phyloP scores from a whole-genome alignment of 2,329 filamentous ascomycete genomes.

The Neofusicoccum umdonicola region DNA sequence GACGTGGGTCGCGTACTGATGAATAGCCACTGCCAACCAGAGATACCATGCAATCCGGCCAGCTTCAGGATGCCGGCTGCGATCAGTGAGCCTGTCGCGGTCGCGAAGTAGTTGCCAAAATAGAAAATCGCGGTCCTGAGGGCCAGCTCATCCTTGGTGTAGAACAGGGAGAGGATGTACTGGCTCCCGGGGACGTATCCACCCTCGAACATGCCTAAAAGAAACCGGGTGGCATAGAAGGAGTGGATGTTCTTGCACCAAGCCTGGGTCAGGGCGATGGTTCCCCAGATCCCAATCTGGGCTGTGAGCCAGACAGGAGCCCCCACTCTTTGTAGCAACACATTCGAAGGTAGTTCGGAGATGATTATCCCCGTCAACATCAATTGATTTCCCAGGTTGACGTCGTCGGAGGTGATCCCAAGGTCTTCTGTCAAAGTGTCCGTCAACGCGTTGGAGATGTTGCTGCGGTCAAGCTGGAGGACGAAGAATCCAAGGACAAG shows the following conservation, averaged over 20 bases:
- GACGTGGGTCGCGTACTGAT: background rate
- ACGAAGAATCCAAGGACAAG: slow-evolving; percentile 36
- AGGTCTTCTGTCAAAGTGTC: slow-evolving; percentile 30
- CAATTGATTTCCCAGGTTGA: slow-evolving; percentile 33
- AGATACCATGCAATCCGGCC: slow-evolving; percentile 24
- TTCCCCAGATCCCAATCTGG: slow-evolving; percentile 36
- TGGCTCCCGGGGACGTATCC: slow-evolving; percentile 19
- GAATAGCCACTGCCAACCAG: background rate
- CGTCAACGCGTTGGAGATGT: slow-evolving; percentile 35
- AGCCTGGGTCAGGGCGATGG: slow-evolving; percentile 32
- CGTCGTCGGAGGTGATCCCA: slow-evolving; percentile 25
- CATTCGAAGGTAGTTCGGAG: slow-evolving; percentile 11
- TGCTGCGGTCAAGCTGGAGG: slow-evolving; percentile 34
- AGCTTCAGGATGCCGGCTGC: slow-evolving; percentile 12
- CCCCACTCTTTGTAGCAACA: slow-evolving; percentile 26
- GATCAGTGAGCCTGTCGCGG: slow-evolving; percentile 14
- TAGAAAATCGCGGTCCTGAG: slow-evolving; percentile 19
- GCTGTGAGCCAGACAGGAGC: slow-evolving; percentile 30
- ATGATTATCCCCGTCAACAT: slow-evolving; percentile 33
- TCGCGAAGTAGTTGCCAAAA: slow-evolving; percentile 15
- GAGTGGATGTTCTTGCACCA: slow-evolving; percentile 20
- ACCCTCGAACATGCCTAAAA: slow-evolving; percentile 18
- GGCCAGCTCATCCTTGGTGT: slow-evolving; percentile 20
- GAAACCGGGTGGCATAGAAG: slow-evolving; percentile 12
- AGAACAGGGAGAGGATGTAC: slow-evolving; percentile 21